Percentiles rank a stretch among this genome's conserved stretches.
Evolutionary conservation across 768 basidiomycete species (phyloP).

Genomic region (Leucocoprinus birnbaumii): DNA sequence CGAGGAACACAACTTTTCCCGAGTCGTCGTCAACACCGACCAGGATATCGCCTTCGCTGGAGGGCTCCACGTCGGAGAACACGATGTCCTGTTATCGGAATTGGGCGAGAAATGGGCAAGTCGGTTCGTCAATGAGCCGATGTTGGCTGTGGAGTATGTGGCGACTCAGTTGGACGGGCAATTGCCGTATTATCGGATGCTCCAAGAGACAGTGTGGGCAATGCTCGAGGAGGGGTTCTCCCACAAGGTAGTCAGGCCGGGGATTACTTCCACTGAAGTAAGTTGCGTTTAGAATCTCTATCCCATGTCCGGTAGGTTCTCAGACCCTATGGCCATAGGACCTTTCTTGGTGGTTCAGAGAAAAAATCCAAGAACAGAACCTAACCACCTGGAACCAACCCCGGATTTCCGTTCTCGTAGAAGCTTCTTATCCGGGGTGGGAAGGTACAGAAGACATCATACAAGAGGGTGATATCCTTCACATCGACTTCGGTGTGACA

Average conservation of each 20-base stretch:
- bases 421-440: conserved; percentile 41
- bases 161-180: conserved; percentile 39
- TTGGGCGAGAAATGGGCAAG: conserved; percentile 41
- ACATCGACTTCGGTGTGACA: conserved; percentile 54
- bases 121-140: conserved; percentile 36
- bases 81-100: conserved; percentile 30
- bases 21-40: conserved; percentile 46
- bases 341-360: conserved; percentile 52
- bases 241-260: conserved; percentile 35
- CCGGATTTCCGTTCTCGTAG: conserved; percentile 40
- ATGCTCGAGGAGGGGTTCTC: conserved; percentile 53
- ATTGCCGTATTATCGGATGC: conserved; percentile 37
- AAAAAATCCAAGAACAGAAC: conserved; percentile 44
- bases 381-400: conserved; percentile 53
- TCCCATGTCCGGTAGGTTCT: too few species aligned
- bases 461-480: conserved; percentile 46
- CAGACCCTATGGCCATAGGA: conserved; percentile 30
- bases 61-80: conserved; percentile 49
- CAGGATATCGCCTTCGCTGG: conserved; percentile 43
- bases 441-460: conserved; percentile 36
- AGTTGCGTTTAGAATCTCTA: conserved; percentile 4
- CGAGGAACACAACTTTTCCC: conserved; percentile 30
- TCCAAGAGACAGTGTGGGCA: conserved; percentile 52
- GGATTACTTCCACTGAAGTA: conserved; percentile 43
- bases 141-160: conserved; percentile 47